These are phyloP conservation scores for Echinochloa phyllopogon DNA, from an alignment of 176 grass and related monocot genomes.

Conservation along the genomic window DNA sequence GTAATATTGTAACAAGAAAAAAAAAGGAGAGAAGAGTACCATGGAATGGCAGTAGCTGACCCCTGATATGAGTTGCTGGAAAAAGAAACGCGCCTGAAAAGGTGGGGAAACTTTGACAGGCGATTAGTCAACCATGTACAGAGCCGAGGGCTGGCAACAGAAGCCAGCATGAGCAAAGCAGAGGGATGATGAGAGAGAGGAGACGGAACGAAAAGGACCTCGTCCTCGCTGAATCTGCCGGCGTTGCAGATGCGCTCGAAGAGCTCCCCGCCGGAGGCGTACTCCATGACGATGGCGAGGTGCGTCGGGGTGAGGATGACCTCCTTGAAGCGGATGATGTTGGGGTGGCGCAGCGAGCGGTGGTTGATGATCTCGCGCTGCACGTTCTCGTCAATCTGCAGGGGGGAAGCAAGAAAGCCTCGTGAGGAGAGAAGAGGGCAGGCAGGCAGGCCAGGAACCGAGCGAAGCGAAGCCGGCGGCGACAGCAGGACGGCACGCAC, in stretches of 20 bases:
- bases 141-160: conserved; percentile 1
- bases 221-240: conserved; percentile 83
- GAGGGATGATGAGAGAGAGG: neutral
- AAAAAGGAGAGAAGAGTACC: conserved; percentile 38
- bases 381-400: conserved; percentile 98
- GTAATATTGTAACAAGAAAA: neutral
- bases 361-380: conserved; percentile 98
- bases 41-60: conserved; percentile 90
- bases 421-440: neutral
- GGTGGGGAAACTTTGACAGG: neutral
- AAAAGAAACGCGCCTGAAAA: conserved; percentile 77
- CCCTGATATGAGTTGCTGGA: conserved; percentile 78
- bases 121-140: conserved; percentile 9
- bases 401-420: neutral
- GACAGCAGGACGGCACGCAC: neutral
- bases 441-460: neutral
- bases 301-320: conserved; percentile 81
- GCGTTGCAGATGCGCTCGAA: conserved; percentile 87
- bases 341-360: conserved; percentile 82
- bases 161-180: neutral
- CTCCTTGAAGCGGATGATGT: conserved; percentile 97
- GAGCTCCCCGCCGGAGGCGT: conserved; percentile 75
- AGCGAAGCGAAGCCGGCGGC: neutral
- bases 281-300: conserved; percentile 90
- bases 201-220: conserved; percentile 28